These are phyloP conservation scores for Crithidia fasciculata DNA, from an alignment of 208 protist genomes.

Conservation along the genomic window DNA sequence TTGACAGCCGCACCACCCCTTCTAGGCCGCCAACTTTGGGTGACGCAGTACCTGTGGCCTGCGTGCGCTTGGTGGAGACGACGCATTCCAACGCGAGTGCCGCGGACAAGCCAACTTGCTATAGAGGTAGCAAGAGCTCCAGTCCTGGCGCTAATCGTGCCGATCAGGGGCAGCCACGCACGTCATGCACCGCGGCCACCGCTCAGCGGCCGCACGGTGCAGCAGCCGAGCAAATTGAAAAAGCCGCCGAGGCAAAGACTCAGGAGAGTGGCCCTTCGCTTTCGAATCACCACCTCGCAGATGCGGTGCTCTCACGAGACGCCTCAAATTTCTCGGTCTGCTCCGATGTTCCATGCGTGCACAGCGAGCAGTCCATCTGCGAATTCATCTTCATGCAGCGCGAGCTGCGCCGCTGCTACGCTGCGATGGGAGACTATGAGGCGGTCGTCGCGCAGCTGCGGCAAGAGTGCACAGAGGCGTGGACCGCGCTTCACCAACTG, in stretches of 20 bases:
- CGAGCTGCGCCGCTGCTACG: conserved; percentile 59
- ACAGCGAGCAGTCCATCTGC: conserved; percentile 74
- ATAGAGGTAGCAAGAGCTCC: background rate
- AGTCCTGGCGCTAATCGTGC: background rate
- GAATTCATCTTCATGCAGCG: conserved; percentile 70
- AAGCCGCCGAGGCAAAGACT: too few species aligned
- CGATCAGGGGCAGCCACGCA: too few species aligned
- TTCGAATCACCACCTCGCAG: background rate
- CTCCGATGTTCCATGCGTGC: conserved; percentile 52
- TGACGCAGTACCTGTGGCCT: background rate
- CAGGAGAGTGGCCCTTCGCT: too few species aligned
- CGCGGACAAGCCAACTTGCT: background rate
- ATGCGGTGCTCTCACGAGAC: background rate
- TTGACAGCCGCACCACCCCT: too few species aligned
- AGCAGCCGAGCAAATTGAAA: too few species aligned
- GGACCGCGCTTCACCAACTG: conserved; percentile 10
- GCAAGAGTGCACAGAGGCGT: conserved; percentile 16
- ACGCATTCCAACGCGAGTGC: background rate
- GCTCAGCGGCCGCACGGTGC: too few species aligned
- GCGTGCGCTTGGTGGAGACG: conserved; percentile 5
- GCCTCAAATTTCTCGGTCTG: conserved; percentile 11
- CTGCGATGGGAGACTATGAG: conserved; percentile 42
- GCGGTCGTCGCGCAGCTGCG: conserved; percentile 25
- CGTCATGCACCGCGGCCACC: too few species aligned
- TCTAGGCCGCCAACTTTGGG: background rate